A percentile compares a stretch with the other conserved stretches of the same genome.
phyloP scores from a whole-genome alignment of 2,329 filamentous ascomycete species.

The Paraphoma chrysanthemicola region DNA sequence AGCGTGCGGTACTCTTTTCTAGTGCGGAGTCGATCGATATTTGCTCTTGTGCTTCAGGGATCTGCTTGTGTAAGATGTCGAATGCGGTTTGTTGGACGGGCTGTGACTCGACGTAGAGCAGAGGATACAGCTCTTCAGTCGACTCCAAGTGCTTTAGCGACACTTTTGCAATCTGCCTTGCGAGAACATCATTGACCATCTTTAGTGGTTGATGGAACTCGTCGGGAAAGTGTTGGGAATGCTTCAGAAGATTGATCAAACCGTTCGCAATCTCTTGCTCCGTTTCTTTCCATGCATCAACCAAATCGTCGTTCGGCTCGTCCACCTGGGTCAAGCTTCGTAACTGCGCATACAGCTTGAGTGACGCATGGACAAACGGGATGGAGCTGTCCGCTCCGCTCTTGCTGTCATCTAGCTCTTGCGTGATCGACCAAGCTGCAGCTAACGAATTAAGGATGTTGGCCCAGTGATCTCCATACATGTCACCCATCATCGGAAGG shows the following conservation, averaged over 20 bases:
- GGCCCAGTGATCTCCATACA: constrained; percentile 91
- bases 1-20: constrained; percentile 72
- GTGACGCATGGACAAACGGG: constrained; percentile 72
- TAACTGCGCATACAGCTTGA: constrained; percentile 73
- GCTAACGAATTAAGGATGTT: constrained; percentile 48
- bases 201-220: constrained; percentile 70
- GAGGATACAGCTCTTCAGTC: constrained; percentile 72
- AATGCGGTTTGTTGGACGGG: constrained; percentile 83
- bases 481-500: constrained; percentile 76
- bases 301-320: constrained; percentile 84
- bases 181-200: constrained; percentile 77
- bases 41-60: constrained; percentile 80
- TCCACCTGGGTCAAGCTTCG: constrained; percentile 61
- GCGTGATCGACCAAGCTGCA: constrained; percentile 42
- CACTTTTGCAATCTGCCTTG: constrained; percentile 71
- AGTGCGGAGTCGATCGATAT: constrained; percentile 78
- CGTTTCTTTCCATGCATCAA: constrained; percentile 73
- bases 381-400: constrained; percentile 38
- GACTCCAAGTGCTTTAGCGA: constrained; percentile 68
- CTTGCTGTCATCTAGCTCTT: constrained; percentile 34
- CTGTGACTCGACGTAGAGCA: constrained; percentile 77
- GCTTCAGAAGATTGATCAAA: constrained; percentile 69
- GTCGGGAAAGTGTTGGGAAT: constrained; percentile 57
- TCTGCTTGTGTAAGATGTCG: constrained; percentile 77
- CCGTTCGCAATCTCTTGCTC: constrained; percentile 63